Evolutionary conservation across 192 early-diverging fungal genomes (phyloP), one percentile per base, ranked within the genome.

Genomic region (Coemansia sp.): DNA sequence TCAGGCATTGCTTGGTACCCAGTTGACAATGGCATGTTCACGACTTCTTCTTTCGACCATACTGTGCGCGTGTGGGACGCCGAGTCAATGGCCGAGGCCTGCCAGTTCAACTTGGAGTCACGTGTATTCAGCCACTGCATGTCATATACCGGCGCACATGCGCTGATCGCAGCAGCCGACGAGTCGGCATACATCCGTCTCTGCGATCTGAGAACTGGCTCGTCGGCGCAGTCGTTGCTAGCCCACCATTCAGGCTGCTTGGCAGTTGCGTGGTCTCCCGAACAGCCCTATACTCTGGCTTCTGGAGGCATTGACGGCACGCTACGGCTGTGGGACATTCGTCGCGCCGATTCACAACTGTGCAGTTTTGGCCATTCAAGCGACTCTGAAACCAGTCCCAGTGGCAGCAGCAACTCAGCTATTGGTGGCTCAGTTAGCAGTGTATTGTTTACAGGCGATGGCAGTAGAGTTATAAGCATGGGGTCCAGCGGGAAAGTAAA

Each of bases 51-150:
- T 0, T 90, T 90, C 66, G 95, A 97, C 74, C 74, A 85, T 39
- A 91, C 90, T 0, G 68, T 96, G 18, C 88, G 90, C 43, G 87
- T 93, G 16, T 96, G 93, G 94, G 94, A 97, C 55, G 90, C 94
- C 3, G 86, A 87, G 65, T 57, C 79, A 12, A 87, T 97, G 90
- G 68, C 87, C 65, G 74, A 86, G 15, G 91, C 88, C 9, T 90
- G 87, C 72, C 83, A 81, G 24, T 97, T 95, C 73, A 83, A 89
- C 41, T 66, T 95, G 3, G 87, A 88, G 12, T 77, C 86, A 33
- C 88, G 88, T n/a, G 87, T 96, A 1, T 87, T 90, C 55, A 80
- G 82, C 55, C 91, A 92, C 57, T 81, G 83, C 11, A 87, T 95
- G 69, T 95, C 94, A n/a, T 83, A 91, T 9, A 89, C 90, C n/a